These are phyloP conservation scores for Clonostachys solani DNA, from an alignment of 2,329 filamentous ascomycete species.

Conservation along the genomic window DNA sequence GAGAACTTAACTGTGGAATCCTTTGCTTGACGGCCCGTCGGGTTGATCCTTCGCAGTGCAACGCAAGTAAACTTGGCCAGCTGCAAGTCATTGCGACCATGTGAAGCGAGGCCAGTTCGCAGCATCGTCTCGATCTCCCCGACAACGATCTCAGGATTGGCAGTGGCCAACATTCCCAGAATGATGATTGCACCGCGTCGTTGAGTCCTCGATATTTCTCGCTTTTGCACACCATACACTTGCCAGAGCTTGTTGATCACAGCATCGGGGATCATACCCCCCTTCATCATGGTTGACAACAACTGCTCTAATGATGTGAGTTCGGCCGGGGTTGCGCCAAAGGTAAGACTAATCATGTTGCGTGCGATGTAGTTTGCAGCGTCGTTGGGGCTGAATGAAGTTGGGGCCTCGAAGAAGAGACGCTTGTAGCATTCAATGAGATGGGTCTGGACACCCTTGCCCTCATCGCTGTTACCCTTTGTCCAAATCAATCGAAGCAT, in stretches of 20 bases:
- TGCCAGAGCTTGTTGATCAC: constrained; percentile 95
- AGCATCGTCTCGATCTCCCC: constrained; percentile 95
- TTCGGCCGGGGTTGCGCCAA: constrained; percentile 90
- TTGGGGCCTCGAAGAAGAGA: constrained; percentile 93
- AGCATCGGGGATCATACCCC: constrained; percentile 76
- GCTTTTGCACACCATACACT: constrained; percentile 90
- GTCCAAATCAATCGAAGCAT: constrained; percentile 99
- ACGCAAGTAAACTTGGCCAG: constrained; percentile 95
- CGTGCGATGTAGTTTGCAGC: constrained; percentile 92
- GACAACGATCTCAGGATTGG: constrained; percentile 87
- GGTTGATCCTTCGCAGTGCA: constrained; percentile 85
- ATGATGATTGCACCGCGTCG: constrained; percentile 93
- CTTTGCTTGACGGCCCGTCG: constrained; percentile 74
- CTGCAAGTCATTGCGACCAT: constrained; percentile 78
- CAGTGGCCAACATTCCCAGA: constrained; percentile 91
- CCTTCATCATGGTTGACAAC: constrained; percentile 96
- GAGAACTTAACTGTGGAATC: constrained; percentile 65
- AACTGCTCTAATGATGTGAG: constrained; percentile 93
- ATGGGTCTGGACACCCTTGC: constrained; percentile 95
- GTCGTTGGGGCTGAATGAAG: constrained; percentile 82
- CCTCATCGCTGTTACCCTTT: constrained; percentile 98
- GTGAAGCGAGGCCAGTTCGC: constrained; percentile 76
- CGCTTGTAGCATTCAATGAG: constrained; percentile 95
- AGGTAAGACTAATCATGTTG: constrained; percentile 99
- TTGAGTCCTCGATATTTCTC: constrained; percentile 88